Percentiles rank a stretch among this genome's conserved stretches.
These are phyloP conservation scores for Zymoseptoria ardabiliae DNA, from an alignment of 2,329 filamentous ascomycete genomes.

Conservation along the genomic window DNA sequence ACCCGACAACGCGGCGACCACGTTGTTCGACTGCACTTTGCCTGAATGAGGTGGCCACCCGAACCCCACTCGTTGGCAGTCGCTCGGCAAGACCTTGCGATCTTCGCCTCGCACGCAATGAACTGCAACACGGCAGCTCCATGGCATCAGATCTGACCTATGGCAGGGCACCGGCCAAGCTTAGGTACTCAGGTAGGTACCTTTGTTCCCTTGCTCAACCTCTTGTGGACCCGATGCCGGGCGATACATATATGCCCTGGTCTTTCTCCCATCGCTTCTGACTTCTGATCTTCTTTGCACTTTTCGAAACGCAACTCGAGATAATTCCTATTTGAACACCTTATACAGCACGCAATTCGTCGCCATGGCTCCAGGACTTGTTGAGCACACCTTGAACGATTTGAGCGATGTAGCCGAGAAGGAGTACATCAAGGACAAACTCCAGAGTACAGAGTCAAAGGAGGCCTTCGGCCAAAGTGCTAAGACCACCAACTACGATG, in stretches of 20 bases:
- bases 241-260: not conserved
- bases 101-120: not conserved
- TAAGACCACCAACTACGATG: slow-evolving; percentile 40
- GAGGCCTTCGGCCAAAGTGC: slow-evolving; percentile 39
- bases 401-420: slow-evolving; percentile 16
- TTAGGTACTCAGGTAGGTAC: not conserved
- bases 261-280: not conserved
- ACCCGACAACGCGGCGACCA: not conserved
- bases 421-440: slow-evolving; percentile 20
- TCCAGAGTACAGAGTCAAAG: slow-evolving; percentile 29
- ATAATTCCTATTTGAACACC: slow-evolving; percentile 50
- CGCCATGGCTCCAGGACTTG: slow-evolving; percentile 38
- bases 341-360: slow-evolving; percentile 47
- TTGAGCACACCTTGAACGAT: slow-evolving; percentile 29
- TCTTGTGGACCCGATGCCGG: not conserved
- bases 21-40: not conserved
- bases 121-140: not conserved
- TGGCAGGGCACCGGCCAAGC: not conserved
- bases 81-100: not conserved
- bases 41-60: not conserved
- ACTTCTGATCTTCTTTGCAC: not conserved
- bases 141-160: not conserved
- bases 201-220: not conserved
- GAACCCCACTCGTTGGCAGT: not conserved
- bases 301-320: slow-evolving; percentile 34